phyloP scores from a whole-genome alignment of 1,284 basidiomycete genomes.

The Filobasidium uniguttulatum region DNA sequence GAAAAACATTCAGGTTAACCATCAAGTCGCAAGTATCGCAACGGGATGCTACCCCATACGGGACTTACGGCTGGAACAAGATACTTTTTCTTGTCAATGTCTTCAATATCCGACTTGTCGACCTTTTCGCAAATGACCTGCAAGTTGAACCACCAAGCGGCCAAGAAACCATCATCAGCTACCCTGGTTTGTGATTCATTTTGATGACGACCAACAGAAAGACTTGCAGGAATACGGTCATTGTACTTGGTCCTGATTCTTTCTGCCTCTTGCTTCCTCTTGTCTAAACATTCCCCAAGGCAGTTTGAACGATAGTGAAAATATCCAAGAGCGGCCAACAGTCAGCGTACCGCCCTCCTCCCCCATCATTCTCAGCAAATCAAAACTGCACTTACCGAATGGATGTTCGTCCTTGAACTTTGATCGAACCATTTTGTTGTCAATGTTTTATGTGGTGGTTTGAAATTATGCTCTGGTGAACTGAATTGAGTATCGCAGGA shows the following conservation, averaged over 20 bases:
- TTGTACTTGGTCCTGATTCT: constrained; percentile 97
- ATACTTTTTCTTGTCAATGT: constrained; percentile 99
- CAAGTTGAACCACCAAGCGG: not conserved
- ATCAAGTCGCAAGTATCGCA: not conserved
- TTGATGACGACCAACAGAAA: not conserved
- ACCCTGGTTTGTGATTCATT: not conserved
- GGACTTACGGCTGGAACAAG: constrained; percentile 78
- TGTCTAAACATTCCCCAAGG: constrained; percentile 48
- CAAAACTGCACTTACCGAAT: constrained; percentile 55
- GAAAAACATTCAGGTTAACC: not conserved
- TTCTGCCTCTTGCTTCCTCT: constrained; percentile 72
- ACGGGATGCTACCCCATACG: not conserved
- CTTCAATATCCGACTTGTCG: constrained; percentile 95
- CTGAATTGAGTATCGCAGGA: too few species aligned
- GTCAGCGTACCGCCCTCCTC: constrained; percentile 8
- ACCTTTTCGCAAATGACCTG: constrained; percentile 99
- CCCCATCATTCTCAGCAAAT: not conserved
- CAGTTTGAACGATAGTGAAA: not conserved
- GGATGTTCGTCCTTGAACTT: constrained; percentile 99
- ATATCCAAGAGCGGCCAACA: not conserved
- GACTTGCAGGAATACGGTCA: constrained; percentile 86
- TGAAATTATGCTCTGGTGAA: too few species aligned
- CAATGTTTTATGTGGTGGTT: not conserved
- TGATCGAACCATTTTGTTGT: constrained; percentile 59
- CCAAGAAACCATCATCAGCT: not conserved